Conservation (phyloP, 2,329 filamentous ascomycete genomes). For the Hymenoscyphus linearis region DNA sequence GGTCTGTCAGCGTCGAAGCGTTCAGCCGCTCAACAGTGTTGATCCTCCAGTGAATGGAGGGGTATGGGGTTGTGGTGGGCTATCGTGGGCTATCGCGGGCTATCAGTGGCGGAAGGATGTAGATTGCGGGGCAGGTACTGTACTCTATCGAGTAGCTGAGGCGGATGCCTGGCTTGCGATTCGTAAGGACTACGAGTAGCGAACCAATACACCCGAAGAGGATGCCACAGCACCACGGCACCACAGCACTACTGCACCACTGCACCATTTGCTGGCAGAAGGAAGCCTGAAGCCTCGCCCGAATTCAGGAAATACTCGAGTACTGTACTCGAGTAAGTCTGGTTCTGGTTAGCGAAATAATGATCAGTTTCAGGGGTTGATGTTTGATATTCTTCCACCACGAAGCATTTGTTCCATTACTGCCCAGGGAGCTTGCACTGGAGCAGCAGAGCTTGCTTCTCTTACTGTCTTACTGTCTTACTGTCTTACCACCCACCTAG, state of each 20-base stretch:
- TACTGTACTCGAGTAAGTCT: too few species aligned
- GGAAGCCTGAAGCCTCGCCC: too few species aligned
- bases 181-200: not conserved
- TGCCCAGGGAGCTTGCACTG: not conserved
- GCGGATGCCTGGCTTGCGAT: not conserved
- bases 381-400: not conserved
- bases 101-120: not conserved
- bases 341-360: not conserved
- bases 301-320: too few species aligned
- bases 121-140: not conserved
- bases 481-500: too few species aligned
- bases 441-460: too few species aligned
- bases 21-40: not conserved
- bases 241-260: too few species aligned
- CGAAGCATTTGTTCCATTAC: not conserved
- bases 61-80: not conserved
- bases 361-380: not conserved
- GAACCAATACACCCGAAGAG: not conserved
- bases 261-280: too few species aligned
- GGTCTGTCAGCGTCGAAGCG: not conserved
- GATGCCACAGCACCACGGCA: too few species aligned
- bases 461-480: too few species aligned
- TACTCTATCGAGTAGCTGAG: too few species aligned
- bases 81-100: not conserved
- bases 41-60: not conserved